These are phyloP conservation scores for Parmales sp. DNA, from an alignment of 108 stramenopile species.

Conservation along the genomic window DNA sequence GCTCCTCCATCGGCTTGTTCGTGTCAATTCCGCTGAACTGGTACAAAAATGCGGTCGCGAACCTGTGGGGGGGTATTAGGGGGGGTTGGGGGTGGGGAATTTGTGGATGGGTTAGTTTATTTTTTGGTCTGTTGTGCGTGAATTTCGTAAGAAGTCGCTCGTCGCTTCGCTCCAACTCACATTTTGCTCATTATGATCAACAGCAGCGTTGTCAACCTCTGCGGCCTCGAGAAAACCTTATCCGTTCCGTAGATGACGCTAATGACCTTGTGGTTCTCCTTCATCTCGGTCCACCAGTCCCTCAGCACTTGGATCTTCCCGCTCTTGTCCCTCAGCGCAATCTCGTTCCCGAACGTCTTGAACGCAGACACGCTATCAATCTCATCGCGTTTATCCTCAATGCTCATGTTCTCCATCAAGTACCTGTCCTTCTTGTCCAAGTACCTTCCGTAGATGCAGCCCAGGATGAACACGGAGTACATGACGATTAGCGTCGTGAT, in stretches of 20 bases:
- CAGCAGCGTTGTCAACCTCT: neutral
- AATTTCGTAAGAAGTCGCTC: too few relatives aligned
- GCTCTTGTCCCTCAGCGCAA: neutral
- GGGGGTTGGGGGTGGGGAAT: too few relatives aligned
- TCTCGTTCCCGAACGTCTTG: neutral
- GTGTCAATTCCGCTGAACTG: neutral
- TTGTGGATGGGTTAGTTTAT: too few relatives aligned
- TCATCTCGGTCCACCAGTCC: slow-evolving; percentile 6
- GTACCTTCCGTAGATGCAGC: slow-evolving; percentile 1
- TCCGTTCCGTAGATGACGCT: slow-evolving; percentile 6
- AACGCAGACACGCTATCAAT: neutral
- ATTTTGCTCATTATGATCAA: neutral
- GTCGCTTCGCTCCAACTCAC: too few relatives aligned
- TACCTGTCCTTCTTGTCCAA: slow-evolving; percentile 3
- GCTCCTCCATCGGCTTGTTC: neutral
- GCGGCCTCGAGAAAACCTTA: neutral
- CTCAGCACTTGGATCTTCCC: neutral
- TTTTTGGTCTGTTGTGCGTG: too few relatives aligned
- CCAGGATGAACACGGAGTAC: neutral
- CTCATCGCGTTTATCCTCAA: neutral
- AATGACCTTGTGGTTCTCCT: slow-evolving; percentile 5
- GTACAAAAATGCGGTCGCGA: slow-evolving; percentile 3
- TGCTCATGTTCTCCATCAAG: neutral
- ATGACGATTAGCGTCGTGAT: neutral
- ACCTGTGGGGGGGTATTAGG: too few relatives aligned